These are phyloP conservation scores for Akanthomyces lecanii DNA, from an alignment of 2,329 filamentous ascomycete genomes.

Conservation along the genomic window DNA sequence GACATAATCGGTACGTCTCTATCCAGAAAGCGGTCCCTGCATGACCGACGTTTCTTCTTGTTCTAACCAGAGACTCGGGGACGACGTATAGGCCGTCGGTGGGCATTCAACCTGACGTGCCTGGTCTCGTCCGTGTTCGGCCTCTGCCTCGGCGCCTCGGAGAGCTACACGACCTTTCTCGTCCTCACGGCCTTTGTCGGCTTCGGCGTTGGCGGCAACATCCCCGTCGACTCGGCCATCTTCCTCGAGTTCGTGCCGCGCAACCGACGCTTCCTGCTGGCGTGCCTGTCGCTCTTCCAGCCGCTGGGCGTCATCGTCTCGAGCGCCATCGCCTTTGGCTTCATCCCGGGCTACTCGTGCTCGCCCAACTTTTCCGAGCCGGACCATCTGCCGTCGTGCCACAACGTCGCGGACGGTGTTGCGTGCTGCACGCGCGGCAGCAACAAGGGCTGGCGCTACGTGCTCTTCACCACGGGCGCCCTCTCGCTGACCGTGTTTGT, in stretches of 20 bases:
- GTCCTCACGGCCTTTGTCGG: conserved; percentile 51
- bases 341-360: conserved; percentile 48
- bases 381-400: conserved; percentile 41
- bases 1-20: conserved; percentile 39
- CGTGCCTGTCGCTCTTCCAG: conserved; percentile 51
- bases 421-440: conserved; percentile 35
- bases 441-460: conserved; percentile 51
- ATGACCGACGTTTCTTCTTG: background rate
- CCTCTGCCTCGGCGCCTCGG: conserved; percentile 45
- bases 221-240: conserved; percentile 53
- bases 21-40: too few species aligned
- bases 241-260: conserved; percentile 51
- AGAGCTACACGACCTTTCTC: conserved; percentile 47
- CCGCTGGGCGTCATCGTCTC: conserved; percentile 51
- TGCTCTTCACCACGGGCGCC: conserved; percentile 41
- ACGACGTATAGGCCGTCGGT: conserved; percentile 37
- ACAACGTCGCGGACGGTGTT: conserved; percentile 24
- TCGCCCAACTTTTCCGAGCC: conserved; percentile 45
- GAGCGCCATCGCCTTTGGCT: conserved; percentile 48
- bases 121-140: conserved; percentile 52
- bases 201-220: conserved; percentile 50
- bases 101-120: conserved; percentile 56
- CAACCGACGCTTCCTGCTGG: conserved; percentile 47
- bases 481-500: conserved; percentile 41
- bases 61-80: background rate